These are phyloP conservation scores for Xylaria sp. DNA, from an alignment of 2,329 filamentous ascomycete genomes.

Conservation along the genomic window DNA sequence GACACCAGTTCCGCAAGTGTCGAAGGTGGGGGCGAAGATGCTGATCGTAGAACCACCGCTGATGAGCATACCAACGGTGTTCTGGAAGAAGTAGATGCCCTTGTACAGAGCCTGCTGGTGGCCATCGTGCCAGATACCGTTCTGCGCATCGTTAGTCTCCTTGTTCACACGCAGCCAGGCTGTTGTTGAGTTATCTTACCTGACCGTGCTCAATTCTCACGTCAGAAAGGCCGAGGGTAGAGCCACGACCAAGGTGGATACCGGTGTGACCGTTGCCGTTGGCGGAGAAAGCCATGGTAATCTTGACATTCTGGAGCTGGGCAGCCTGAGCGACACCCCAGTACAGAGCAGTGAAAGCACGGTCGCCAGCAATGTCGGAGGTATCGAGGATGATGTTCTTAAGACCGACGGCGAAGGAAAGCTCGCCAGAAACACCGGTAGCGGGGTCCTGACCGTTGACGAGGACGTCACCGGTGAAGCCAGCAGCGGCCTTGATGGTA, in stretches of 20 bases:
- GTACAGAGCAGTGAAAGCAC: constrained; percentile 37
- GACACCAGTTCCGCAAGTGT: constrained; percentile 36
- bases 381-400: constrained; percentile 43
- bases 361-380: constrained; percentile 33
- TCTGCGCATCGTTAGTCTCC: constrained; percentile 25
- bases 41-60: constrained; percentile 37
- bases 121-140: constrained; percentile 39
- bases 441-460: constrained; percentile 37
- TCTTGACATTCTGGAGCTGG: constrained; percentile 40
- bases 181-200: constrained; percentile 21
- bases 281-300: constrained; percentile 35
- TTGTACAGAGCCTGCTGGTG: constrained; percentile 43
- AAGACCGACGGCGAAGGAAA: constrained; percentile 39
- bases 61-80: constrained; percentile 38
- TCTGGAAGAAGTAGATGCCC: constrained; percentile 40
- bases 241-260: constrained; percentile 38
- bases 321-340: constrained; percentile 43
- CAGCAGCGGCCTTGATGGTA: constrained; percentile 36
- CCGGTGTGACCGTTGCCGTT: constrained; percentile 38
- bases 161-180: not conserved
- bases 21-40: constrained; percentile 38
- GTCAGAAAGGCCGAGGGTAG: constrained; percentile 38
- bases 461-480: constrained; percentile 34
- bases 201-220: constrained; percentile 39
- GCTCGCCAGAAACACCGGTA: constrained; percentile 33